Evolutionary conservation across 257 asterid genomes (phyloP), one percentile per base, ranked within the genome.

Genomic region (Solanum dulcamara): DNA sequence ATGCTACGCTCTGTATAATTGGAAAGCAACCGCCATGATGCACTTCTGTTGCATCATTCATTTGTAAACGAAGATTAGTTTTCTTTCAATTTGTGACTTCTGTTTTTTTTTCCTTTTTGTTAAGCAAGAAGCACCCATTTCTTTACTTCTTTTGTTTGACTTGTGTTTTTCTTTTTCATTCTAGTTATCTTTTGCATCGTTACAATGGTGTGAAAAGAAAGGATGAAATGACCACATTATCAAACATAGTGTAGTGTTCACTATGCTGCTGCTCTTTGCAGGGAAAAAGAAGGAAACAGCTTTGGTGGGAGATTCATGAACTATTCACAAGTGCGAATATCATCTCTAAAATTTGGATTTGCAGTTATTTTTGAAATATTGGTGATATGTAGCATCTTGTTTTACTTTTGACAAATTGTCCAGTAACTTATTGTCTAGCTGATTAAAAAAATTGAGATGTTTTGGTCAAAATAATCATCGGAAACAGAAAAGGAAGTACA

Each of bases 1-100:
- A 86, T 84, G 85, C 83, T 84, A 85, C 51, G 87, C 89, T 64
- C 85, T 84, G 92, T 92, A 83, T 87, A 62, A 60, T 84, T 87
- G 92, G 90, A 89, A 85, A 32, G 86, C 88, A 46, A 86, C 85
- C 75, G 87, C 74, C 40, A 30, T 4, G n/a, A 15, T 30, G 85
- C 91, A 38, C 48, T 89, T 84, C 81, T 89, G 84, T 87, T 89
- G 84, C 87, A 85, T 83, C 89, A 90, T 90, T 89, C 92, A 86
- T 91, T 89, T 85, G 90, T 90, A 89, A 92, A 90, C 91, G 89
- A 90, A 85, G 82, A 80, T 62, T 42, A 22, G 87, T 90, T 64
- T 35, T 70, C n/a, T 35, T 22, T n/a, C n/a, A n/a, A n/a, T n/a
- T n/a, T n/a, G n/a, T n/a, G n/a, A n/a, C n/a, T n/a, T n/a, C n/a